Percentiles rank a stretch among this genome's conserved stretches.
Evolutionary conservation across 1,139 yeast genomes (phyloP).

Genomic region (Lodderomyces elongisporus): DNA sequence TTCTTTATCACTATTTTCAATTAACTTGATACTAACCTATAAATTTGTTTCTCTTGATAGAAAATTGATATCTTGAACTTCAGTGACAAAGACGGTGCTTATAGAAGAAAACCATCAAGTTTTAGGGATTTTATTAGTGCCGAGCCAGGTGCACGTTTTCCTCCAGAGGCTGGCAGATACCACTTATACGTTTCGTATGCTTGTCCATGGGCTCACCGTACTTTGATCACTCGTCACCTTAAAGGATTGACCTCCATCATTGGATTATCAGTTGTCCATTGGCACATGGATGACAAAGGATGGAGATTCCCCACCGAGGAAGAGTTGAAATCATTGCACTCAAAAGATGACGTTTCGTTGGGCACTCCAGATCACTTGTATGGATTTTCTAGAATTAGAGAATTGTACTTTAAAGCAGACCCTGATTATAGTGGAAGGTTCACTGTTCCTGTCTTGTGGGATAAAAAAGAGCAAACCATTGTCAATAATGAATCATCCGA

Average conservation of each 20-base stretch:
- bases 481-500: slow-evolving; percentile 90
- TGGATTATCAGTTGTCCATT: slow-evolving; percentile 76
- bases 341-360: slow-evolving; percentile 37
- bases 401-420: slow-evolving; percentile 70
- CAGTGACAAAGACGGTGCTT: slow-evolving; percentile 51
- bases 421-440: slow-evolving; percentile 75
- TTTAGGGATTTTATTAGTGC: slow-evolving; percentile 58
- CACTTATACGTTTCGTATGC: slow-evolving; percentile 85
- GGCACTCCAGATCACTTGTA: slow-evolving; percentile 67
- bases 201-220: slow-evolving; percentile 96
- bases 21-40: no score
- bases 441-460: slow-evolving; percentile 95
- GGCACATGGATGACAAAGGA: slow-evolving; percentile 80
- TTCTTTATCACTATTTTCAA: no score
- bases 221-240: slow-evolving; percentile 67
- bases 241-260: slow-evolving; percentile 68
- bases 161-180: slow-evolving; percentile 76
- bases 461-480: slow-evolving; percentile 70
- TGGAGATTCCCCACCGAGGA: slow-evolving; percentile 64
- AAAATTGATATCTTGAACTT: slow-evolving; percentile 34
- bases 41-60: no score
- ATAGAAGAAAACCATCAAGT: slow-evolving; percentile 41
- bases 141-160: slow-evolving; percentile 55
- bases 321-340: slow-evolving; percentile 18
- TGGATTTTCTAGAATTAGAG: slow-evolving; percentile 55